Conservation (phyloP, 805 yeast genomes). For the Ogataea nitratoaversa region DNA sequence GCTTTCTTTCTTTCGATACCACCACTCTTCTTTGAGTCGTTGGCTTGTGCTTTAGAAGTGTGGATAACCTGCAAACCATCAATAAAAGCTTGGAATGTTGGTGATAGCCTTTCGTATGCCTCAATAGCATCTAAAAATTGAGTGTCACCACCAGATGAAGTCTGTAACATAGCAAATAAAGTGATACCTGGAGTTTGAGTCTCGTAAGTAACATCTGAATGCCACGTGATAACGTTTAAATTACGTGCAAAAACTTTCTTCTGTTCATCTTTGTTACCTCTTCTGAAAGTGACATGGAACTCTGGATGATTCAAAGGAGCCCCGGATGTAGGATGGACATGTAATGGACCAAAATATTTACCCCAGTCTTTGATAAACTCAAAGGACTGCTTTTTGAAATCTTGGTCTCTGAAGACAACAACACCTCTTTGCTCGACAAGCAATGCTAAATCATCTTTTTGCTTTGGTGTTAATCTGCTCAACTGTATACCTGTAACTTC, state of each 20-base stretch:
- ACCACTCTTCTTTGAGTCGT: constrained; percentile 48
- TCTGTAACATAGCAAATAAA: constrained; percentile 56
- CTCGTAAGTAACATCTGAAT: constrained; percentile 72
- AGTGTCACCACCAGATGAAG: constrained; percentile 69
- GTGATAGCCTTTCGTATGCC: constrained; percentile 69
- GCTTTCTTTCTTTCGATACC: constrained; percentile 64
- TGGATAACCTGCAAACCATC: constrained; percentile 64
- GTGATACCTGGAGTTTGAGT: constrained; percentile 73
- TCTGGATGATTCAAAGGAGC: constrained; percentile 58
- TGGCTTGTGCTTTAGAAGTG: constrained; percentile 68
- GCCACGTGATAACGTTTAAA: constrained; percentile 50
- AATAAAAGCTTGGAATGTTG: constrained; percentile 53
- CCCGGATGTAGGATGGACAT: constrained; percentile 72
- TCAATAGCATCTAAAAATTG: constrained; percentile 64
- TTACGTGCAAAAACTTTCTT: constrained; percentile 33
- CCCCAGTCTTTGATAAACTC: constrained; percentile 49
- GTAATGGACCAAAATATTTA: constrained; percentile 62
- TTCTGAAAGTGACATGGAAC: constrained; percentile 57
- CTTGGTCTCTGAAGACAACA: constrained; percentile 62
- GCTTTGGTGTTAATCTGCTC: constrained; percentile 46
- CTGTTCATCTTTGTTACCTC: constrained; percentile 37
- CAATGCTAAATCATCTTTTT: constrained; percentile 65
- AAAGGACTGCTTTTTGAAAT: constrained; percentile 53
- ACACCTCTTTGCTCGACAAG: constrained; percentile 69
- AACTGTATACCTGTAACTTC: constrained; percentile 59